A percentile compares a stretch with the other conserved stretches of the same genome.
These are phyloP conservation scores for Talaromyces sp. DNA, from an alignment of 2,329 filamentous ascomycete species.

Conservation along the genomic window DNA sequence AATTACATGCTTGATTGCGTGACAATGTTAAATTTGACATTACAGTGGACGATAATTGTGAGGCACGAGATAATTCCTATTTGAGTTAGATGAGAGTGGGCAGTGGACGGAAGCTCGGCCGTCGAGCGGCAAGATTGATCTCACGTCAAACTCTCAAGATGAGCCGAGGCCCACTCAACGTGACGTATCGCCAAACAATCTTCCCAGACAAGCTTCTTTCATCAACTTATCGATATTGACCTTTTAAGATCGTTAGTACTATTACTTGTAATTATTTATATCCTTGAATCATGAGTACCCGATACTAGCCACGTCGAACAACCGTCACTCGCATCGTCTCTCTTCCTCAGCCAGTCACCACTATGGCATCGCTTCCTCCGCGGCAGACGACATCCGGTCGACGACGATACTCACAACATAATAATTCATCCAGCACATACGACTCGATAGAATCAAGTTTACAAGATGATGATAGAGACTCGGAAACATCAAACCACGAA, in stretches of 20 bases:
- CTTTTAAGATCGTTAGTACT: neutral
- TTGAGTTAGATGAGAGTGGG: neutral
- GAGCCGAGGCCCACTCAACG: conserved; percentile 10
- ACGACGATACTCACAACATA: conserved; percentile 13
- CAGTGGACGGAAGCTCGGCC: neutral
- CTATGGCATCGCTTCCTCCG: conserved; percentile 19
- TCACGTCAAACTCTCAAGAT: neutral
- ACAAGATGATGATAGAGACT: neutral
- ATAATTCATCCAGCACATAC: conserved; percentile 5
- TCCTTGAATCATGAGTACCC: neutral
- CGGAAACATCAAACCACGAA: neutral
- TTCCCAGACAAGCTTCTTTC: neutral
- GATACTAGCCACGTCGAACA: neutral
- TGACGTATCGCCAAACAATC: conserved; percentile 3
- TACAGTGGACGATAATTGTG: neutral
- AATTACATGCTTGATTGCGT: neutral
- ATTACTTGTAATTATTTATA: neutral
- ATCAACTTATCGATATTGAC: neutral
- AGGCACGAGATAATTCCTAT: conserved; percentile 1
- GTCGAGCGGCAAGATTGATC: conserved; percentile 4
- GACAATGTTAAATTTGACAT: neutral
- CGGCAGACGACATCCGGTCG: conserved; percentile 7
- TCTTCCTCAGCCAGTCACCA: neutral
- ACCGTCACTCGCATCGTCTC: neutral
- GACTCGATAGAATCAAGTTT: conserved; percentile 1